phyloP scores from a whole-genome alignment of 2,329 filamentous ascomycete species.

The Paracorniculantispora psalliotae region DNA sequence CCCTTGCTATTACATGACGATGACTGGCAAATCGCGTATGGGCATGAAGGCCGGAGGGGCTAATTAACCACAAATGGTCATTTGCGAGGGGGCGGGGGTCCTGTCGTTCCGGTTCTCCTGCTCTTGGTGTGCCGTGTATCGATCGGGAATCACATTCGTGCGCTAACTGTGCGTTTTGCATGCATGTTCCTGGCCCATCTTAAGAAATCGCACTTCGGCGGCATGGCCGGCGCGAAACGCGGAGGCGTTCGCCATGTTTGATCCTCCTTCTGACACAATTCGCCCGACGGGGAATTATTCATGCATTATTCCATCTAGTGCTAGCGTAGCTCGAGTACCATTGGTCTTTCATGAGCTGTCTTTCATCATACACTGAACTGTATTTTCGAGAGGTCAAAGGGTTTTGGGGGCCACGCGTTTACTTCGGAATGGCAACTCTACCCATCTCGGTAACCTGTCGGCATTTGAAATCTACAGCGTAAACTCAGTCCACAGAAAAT shows the following conservation, averaged over 20 bases:
- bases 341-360: background rate
- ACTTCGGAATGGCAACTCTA: background rate
- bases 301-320: background rate
- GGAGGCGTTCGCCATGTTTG: background rate
- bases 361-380: background rate
- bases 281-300: background rate
- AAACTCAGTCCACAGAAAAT: background rate
- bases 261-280: background rate
- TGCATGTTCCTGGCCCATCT: background rate
- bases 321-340: background rate
- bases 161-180: background rate
- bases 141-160: background rate
- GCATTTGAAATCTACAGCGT: background rate
- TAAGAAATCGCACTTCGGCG: background rate
- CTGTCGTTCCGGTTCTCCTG: background rate
- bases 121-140: background rate
- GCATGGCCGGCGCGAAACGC: background rate
- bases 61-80: background rate
- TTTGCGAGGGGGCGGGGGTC: background rate
- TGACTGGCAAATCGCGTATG: background rate
- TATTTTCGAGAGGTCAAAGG: background rate
- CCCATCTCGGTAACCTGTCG: background rate
- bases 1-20: background rate
- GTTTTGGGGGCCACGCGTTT: background rate
- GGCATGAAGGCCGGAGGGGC: background rate